phyloP scores from a whole-genome alignment of 2,329 filamentous ascomycete genomes.

The Xylaria sp. region DNA sequence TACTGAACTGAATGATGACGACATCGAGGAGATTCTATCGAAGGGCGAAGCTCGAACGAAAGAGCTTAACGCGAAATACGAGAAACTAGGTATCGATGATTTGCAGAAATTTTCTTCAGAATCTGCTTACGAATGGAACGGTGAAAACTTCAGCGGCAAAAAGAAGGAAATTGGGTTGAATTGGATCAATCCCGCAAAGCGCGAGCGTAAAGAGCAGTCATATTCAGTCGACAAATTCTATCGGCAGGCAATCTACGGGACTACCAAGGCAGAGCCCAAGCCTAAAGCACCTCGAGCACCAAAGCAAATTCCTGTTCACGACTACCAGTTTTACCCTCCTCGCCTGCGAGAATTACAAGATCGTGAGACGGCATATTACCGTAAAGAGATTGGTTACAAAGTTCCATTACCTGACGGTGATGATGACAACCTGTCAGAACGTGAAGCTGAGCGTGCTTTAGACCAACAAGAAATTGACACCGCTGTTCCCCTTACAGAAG shows the following conservation, averaged over 20 bases:
- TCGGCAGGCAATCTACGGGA: conserved; percentile 81
- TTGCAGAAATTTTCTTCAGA: conserved; percentile 98
- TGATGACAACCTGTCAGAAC: conserved; percentile 85
- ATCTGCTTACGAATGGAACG: conserved; percentile 99
- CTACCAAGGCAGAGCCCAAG: conserved; percentile 83
- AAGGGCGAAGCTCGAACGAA: conserved; percentile 91
- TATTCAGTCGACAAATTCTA: conserved; percentile 99
- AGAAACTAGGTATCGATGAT: conserved; percentile 96
- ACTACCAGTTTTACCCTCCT: conserved; percentile 96
- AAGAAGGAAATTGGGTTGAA: conserved; percentile 92
- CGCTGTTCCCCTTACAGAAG: conserved; percentile 86
- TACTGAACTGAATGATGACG: conserved; percentile 79
- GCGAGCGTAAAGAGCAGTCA: conserved; percentile 96
- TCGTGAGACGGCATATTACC: conserved; percentile 93
- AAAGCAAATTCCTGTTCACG: conserved; percentile 90
- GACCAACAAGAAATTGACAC: conserved; percentile 95
- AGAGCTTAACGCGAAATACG: conserved; percentile 90
- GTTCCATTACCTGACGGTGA: conserved; percentile 88
- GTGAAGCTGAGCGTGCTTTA: conserved; percentile 85
- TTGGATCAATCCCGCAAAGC: conserved; percentile 99
- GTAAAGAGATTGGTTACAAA: conserved; percentile 96
- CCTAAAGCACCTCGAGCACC: conserved; percentile 95
- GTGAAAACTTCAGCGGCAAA: conserved; percentile 89
- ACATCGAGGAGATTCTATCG: conserved; percentile 88
- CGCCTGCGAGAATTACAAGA: conserved; percentile 90